Percentiles rank a stretch among this genome's conserved stretches.
These are phyloP conservation scores for Debaryomyces udenii DNA, from an alignment of 1,139 yeast species.

Conservation along the genomic window DNA sequence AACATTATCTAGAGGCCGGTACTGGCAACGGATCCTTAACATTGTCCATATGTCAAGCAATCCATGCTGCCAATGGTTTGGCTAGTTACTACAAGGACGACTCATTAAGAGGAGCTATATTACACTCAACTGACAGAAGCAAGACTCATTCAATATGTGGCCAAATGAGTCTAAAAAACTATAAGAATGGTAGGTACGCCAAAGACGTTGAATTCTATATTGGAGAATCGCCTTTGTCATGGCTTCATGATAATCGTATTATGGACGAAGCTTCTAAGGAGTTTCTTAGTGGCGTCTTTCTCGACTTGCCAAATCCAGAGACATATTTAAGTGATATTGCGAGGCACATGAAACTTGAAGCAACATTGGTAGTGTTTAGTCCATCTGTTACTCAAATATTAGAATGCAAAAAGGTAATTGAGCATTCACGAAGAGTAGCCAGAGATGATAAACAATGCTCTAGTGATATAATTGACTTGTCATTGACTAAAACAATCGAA, in stretches of 20 bases:
- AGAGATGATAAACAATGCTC: not conserved
- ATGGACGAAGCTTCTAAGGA: not conserved
- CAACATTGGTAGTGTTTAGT: slow-evolving; percentile 4
- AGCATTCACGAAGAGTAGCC: not conserved
- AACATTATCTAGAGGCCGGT: slow-evolving; percentile 5
- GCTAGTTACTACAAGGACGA: slow-evolving; percentile 4
- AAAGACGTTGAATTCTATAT: slow-evolving; percentile 4
- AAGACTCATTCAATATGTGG: not conserved
- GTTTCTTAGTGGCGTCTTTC: slow-evolving; percentile 5
- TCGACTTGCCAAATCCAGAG: slow-evolving; percentile 6
- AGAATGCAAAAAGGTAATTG: slow-evolving; percentile 5
- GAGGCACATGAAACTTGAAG: slow-evolving; percentile 5
- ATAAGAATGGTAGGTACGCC: slow-evolving; percentile 3
- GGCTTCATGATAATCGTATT: not conserved
- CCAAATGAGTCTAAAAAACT: not conserved
- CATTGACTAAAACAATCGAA: slow-evolving; percentile 4
- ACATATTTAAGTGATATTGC: slow-evolving; percentile 2
- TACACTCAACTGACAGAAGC: slow-evolving; percentile 4
- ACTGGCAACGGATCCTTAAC: slow-evolving; percentile 7
- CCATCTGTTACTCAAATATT: slow-evolving; percentile 7
- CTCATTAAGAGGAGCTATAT: slow-evolving; percentile 3
- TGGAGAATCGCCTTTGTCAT: slow-evolving; percentile 1
- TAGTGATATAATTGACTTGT: slow-evolving; percentile 1
- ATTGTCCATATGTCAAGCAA: slow-evolving; percentile 6
- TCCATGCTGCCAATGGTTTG: slow-evolving; percentile 6